Evolutionary conservation across 331 rosid species (phyloP), one percentile per base, ranked within the genome.

Genomic region (Quercus phellos): DNA sequence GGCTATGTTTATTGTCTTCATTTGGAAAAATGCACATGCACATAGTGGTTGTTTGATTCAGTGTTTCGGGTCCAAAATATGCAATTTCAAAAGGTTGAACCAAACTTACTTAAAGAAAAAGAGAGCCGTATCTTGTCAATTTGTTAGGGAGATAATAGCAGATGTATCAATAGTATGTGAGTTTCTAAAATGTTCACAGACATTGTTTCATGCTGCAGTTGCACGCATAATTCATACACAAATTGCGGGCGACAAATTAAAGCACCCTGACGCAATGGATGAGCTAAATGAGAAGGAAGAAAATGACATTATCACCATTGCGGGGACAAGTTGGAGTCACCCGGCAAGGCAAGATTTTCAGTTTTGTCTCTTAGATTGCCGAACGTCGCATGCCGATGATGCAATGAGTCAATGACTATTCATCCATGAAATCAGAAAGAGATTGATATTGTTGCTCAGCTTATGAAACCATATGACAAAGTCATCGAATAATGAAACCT

Each of bases 21-120:
- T 38, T 38, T 38, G 46, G 12, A 38, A 38, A 38, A 38, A 38
- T 38, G 46, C 32, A 35, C 42, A 2, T 9, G 10, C 42, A 38
- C 11, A 38, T 3, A 0, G 0, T 38, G 1, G 3, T 0, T 0
- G 0, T 38, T 38, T 38, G 12, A 1, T 38, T 38, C 3, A 38
- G 46, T 38, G 12, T 38, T 38, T 38, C 0, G 12, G 3, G 11
- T 0, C 46, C 3, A 38, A 38, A 38, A 38, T 8, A 38, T 0
- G 0, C 0, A 8, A 38, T 8, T 8, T 38, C 0, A 38, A 38
- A 38, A 38, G 9, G 3, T 1, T 38, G 12, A 38, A 38, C 3
- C 0, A 8, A 38, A 38, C 46, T 38, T 11, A 38, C 0, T 12
- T 16, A 46, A 0, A 11, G 4, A 46, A 0, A 42, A 0, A 42